Evolutionary conservation across 2,329 filamentous ascomycete genomes (phyloP), one percentile per base, ranked within the genome.

Genomic region (Cercospora beticola): DNA sequence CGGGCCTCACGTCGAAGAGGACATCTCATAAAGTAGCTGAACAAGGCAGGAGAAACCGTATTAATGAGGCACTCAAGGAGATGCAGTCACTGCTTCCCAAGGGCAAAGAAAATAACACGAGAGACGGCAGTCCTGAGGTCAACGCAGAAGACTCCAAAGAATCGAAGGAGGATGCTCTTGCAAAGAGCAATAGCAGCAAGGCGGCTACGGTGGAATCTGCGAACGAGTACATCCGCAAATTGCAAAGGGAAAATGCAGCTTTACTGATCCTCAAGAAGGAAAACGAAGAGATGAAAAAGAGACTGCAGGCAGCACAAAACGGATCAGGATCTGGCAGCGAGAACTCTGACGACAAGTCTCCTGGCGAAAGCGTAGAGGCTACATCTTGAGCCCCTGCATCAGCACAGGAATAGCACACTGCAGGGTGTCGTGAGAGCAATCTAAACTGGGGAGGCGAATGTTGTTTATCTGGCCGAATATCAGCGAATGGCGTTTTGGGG

Each of bases 11-110:
- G 0, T 97, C 93, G 3, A 99, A 99, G 83, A 90, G 94, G 64
- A 98, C 95, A 1, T 97, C 93, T 54, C 95, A 99, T 83, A 99
- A 99, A 81, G 92, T 99, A 73, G 95, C 95, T 18, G 95, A 99
- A 81, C 95, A 99, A 82, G 95, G 95, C 6, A 89, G 95, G 59
- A 86, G 95, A 68, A 98, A 99, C 78, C 89, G 95, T 59, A 98
- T 99, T 81, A 99, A 99, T 78, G 91, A 90, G 64, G 95, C 95
- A 0, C 83, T 99, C 23, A 92, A 94, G 74, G 91, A 97, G 79
- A 97, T 99, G 79, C 93, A 95, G 62, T 86, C 89, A 0, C 84
- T 99, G 2, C 83, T 99, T n/a, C 94, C 95, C 18, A 78, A 75
- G 57, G 70, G 69, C 4, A 72, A 73, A 43, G 66, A 71, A 33